Percentiles rank a stretch among this genome's conserved stretches.
Conservation (phyloP, 2,329 filamentous ascomycete genomes). For the Sporothrix brasiliensis region DNA sequence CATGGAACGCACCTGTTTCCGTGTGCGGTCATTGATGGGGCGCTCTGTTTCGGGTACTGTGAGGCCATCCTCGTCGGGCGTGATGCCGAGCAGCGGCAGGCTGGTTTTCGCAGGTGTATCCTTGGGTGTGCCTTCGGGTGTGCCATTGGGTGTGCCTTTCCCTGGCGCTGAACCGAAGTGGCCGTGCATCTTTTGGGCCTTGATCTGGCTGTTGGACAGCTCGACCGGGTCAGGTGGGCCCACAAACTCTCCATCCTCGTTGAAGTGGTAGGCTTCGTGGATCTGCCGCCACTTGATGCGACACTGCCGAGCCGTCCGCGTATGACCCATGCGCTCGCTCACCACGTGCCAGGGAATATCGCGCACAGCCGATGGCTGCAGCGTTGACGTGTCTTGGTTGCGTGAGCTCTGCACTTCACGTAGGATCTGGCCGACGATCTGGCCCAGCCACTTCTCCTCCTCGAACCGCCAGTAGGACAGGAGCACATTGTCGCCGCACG, state of each 20-base stretch:
- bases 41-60: slow-evolving; percentile 46
- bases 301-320: slow-evolving; percentile 68
- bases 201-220: slow-evolving; percentile 29
- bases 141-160: neutral
- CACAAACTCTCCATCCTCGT: slow-evolving; percentile 30
- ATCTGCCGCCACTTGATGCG: slow-evolving; percentile 64
- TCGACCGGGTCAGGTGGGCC: slow-evolving; percentile 29
- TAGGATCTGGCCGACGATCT: slow-evolving; percentile 58
- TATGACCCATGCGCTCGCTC: slow-evolving; percentile 62
- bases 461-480: slow-evolving; percentile 61
- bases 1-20: slow-evolving; percentile 49
- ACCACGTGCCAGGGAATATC: slow-evolving; percentile 68
- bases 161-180: neutral
- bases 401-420: slow-evolving; percentile 50
- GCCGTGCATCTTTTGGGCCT: slow-evolving; percentile 24
- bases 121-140: neutral
- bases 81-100: slow-evolving; percentile 27
- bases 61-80: slow-evolving; percentile 37
- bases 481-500: slow-evolving; percentile 57
- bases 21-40: slow-evolving; percentile 46
- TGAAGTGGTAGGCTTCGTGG: slow-evolving; percentile 35
- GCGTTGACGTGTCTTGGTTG: slow-evolving; percentile 39
- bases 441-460: slow-evolving; percentile 60
- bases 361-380: slow-evolving; percentile 47
- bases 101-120: neutral